A percentile compares a stretch with the other conserved stretches of the same genome.
Evolutionary conservation across 2,329 filamentous ascomycete species (phyloP).

Genomic region (Botrytis cinerea): DNA sequence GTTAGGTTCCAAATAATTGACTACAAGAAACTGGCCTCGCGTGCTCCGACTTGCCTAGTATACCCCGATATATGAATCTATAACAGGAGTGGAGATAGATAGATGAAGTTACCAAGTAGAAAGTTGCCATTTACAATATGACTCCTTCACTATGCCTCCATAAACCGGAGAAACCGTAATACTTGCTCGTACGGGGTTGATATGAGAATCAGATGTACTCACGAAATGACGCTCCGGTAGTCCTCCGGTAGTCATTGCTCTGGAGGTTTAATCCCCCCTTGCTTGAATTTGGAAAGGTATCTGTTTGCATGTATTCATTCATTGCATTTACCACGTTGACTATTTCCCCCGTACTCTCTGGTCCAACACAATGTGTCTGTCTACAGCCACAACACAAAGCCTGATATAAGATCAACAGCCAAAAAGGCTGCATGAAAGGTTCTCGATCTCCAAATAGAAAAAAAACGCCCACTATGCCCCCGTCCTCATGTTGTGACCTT

Average conservation of each 20-base stretch:
- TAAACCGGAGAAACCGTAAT: background rate
- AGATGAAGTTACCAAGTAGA: background rate
- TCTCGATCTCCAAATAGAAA: background rate
- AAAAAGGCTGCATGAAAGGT: slow-evolving; percentile 1
- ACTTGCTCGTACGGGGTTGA: background rate
- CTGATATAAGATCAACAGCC: slow-evolving; percentile 4
- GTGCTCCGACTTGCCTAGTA: background rate
- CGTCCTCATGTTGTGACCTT: slow-evolving; percentile 22
- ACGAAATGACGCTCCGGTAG: background rate
- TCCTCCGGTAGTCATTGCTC: background rate
- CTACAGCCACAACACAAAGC: slow-evolving; percentile 1
- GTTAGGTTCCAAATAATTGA: background rate
- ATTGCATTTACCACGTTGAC: background rate
- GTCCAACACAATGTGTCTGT: background rate
- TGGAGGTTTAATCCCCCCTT: background rate
- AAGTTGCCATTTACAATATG: background rate
- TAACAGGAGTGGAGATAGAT: background rate
- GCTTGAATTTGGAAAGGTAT: background rate
- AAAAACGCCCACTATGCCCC: slow-evolving; percentile 39
- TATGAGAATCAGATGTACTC: background rate
- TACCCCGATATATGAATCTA: background rate
- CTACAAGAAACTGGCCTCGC: slow-evolving; percentile 2
- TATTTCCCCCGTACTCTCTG: background rate
- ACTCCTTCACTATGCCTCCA: background rate
- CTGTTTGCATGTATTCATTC: background rate